phyloP scores from a whole-genome alignment of 1,284 basidiomycete genomes.

The Pseudozyma flocculosa region DNA sequence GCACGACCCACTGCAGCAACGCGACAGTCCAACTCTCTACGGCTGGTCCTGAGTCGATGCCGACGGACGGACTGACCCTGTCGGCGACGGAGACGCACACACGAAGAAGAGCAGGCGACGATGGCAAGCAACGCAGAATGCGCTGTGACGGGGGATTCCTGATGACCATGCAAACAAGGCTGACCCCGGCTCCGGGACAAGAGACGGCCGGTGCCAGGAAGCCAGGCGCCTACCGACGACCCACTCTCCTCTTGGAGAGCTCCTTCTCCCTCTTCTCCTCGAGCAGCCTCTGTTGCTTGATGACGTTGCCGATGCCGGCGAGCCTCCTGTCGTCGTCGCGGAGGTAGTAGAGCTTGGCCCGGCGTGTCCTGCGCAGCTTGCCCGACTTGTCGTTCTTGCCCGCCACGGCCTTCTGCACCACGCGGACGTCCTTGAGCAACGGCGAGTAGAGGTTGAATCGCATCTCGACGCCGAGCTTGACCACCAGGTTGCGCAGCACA shows the following conservation, averaged over 20 bases:
- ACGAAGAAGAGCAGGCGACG: no score
- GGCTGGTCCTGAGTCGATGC: no score
- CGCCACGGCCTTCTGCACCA: conserved; percentile 49
- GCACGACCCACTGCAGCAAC: no score
- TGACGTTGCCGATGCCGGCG: conserved; percentile 39
- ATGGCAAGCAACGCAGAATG: no score
- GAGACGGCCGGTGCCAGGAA: no score
- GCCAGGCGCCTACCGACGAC: conserved; percentile 6
- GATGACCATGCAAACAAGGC: no score
- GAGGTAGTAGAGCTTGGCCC: conserved; percentile 56
- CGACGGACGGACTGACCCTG: no score
- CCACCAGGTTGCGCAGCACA: conserved; percentile 51
- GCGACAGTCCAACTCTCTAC: no score
- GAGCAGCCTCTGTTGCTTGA: conserved; percentile 41
- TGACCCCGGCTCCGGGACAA: no score
- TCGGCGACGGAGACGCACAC: no score
- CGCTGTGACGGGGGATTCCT: no score
- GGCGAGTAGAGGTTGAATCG: conserved; percentile 54
- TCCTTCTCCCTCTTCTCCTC: conserved; percentile 37
- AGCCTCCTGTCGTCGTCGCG: conserved; percentile 50
- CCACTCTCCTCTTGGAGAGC: conserved; percentile 21
- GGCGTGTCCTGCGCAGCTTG: conserved; percentile 42
- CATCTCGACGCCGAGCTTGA: conserved; percentile 57
- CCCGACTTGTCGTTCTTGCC: conserved; percentile 42
- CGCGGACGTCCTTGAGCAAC: conserved; percentile 51